Evolutionary conservation across 1,284 basidiomycete genomes (phyloP), one percentile per base, ranked within the genome.

Genomic region (Cryptococcus neoformans): DNA sequence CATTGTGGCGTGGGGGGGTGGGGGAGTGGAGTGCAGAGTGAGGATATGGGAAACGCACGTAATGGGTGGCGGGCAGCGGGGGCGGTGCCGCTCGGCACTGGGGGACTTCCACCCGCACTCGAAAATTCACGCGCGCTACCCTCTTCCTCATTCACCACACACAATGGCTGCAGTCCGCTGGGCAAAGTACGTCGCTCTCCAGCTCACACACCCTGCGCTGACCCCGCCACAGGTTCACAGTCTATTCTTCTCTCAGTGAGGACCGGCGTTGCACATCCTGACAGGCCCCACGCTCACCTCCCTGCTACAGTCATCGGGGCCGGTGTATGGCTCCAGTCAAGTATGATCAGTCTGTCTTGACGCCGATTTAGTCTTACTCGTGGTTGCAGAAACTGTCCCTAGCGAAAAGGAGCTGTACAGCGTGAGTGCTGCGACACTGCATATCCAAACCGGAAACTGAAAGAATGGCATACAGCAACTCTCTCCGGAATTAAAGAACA

Each of bases 341-440:
- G 42, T 40, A 9, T 35, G 55, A 35, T 35, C 14, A 35, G 11
- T 17, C 41, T 51, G 2, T 14, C 37, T 28, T 16, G 28, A n/a
- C 36, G 17, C 21, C 38, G 10, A 8, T 14, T 44, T n/a, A 39
- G 46, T 17, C 17, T 8, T 34, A 48, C 49, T 55, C 28, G 53
- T 35, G 21, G 21, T 50, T 41, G 8, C 34, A 12, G 21, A 21
- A 16, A 66, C 69, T 11, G 73, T 72, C 34, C 75, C 75, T 12
- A 66, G 60, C 17, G 74, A 76, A 49, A 63, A 77, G 51, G 67
- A 77, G 54, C 68, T 74, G 39, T 77, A 77, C 63, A 63, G 72
- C 42, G 73, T 73, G 47, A 49, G 69, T 63, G 6, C 28, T 47
- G 5, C 44, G 16, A 21, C 16, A 36, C 12, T 28, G 1, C 21